Base-by-base conservation (phyloP, 2,329 filamentous ascomycete species). In the Pseudogymnoascus pannorum region DNA sequence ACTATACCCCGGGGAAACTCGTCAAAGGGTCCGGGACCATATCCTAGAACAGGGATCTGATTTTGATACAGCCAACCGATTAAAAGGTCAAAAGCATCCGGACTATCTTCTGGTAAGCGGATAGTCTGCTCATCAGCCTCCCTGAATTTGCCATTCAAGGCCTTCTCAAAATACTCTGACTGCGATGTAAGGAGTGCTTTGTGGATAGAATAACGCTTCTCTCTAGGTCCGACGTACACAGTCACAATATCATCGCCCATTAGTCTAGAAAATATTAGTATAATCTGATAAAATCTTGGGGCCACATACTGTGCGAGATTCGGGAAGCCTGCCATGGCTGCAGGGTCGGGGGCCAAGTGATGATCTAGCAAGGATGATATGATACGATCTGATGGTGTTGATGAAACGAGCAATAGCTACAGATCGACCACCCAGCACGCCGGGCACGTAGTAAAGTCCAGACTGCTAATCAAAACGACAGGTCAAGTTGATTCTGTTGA, bases 91-190 rank as follows among this genome's bases (percentile, higher is more conserved):
- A 68, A 59, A 8, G 66, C 60, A 12, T 26, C 62, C 3, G 66
- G 59, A 29, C 63, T 62, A 29, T 66, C 65, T 29, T 67, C 63
- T 11, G 60, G 60, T 5, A 68, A 29, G 18, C 61, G 18, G 18
- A 67, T 65, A 6, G 44, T 58, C 33, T 66, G 66, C 26, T 62
- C 58, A 54, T 60, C 57, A 22, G 60, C 62, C 58, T 69, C 68
- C 54, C 60, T 65, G 61, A 68, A 67, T 3, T 44, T 33, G 8
- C 65, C 62, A 36, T 64, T 65, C 12, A 71, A 48, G 3, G 66
- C 64, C n/a, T 64, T 66, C 1, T 67, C 26, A 54, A 71, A 70
- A 61, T 64, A 69, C 5, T 57, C 38, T 1, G 68, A 69, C 22
- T 66, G 62, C 4, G 63, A 59, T 26, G 63, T 64, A 22, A 72